Evolutionary conservation across 1,284 basidiomycete genomes (phyloP).

Genomic region (Melampsora americana): DNA sequence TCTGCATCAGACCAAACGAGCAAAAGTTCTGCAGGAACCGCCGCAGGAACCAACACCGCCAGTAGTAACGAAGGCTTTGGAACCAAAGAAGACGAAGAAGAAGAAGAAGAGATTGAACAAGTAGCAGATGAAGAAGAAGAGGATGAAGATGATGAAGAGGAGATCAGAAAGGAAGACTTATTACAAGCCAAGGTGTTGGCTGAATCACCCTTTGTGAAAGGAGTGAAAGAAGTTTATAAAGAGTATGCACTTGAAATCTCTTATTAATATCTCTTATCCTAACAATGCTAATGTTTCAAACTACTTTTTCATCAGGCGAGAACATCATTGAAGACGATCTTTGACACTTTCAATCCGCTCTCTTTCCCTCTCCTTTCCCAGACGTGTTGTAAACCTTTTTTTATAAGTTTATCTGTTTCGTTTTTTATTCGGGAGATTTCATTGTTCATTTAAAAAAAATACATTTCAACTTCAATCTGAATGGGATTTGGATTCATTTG

Average conservation of each 20-base stretch:
- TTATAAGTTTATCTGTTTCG: no score
- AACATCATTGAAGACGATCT: no score
- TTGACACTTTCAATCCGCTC: no score
- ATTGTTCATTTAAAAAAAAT: no score
- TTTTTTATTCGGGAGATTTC: no score
- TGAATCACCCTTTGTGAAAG: slow-evolving; percentile 35
- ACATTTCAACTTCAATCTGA: no score
- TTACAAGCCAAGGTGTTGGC: slow-evolving; percentile 14
- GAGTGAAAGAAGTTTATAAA: slow-evolving; percentile 41
- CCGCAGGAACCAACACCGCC: slow-evolving; percentile 17
- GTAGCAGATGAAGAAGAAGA: slow-evolving; percentile 15
- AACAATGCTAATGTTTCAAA: no score
- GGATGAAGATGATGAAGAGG: slow-evolving; percentile 28
- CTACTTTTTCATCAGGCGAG: no score
- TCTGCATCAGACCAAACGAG: slow-evolving; percentile 4
- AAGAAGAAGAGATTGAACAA: not conserved
- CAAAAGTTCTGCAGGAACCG: not conserved
- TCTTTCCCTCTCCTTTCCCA: no score
- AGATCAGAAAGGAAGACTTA: slow-evolving; percentile 34
- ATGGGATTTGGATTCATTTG: no score
- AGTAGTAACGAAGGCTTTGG: not conserved
- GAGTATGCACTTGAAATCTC: slow-evolving; percentile 18
- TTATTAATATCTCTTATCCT: no score
- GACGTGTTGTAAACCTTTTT: no score
- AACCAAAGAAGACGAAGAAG: not conserved